A percentile compares a stretch with the other conserved stretches of the same genome.
These are phyloP conservation scores for Aspergillus sp. DNA, from an alignment of 2,329 filamentous ascomycete species.

Conservation along the genomic window DNA sequence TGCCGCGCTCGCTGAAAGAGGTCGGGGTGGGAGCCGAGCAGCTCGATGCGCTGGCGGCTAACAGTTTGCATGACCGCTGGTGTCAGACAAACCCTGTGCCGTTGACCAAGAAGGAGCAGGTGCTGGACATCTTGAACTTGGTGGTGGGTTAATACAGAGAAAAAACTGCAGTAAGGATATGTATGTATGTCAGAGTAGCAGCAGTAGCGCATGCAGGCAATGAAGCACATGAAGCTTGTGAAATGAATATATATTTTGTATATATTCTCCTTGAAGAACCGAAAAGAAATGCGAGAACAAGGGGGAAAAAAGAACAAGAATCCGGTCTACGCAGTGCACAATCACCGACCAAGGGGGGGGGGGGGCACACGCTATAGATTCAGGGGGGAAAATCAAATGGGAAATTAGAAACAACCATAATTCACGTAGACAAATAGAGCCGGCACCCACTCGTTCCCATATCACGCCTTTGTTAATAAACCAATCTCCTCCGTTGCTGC, in stretches of 20 bases:
- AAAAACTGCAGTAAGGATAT: background rate
- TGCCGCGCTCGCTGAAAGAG: constrained; percentile 55
- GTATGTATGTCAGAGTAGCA: background rate
- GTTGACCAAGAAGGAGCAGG: constrained; percentile 48
- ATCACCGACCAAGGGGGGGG: background rate
- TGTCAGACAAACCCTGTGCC: constrained; percentile 53
- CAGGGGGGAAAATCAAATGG: constrained; percentile 1
- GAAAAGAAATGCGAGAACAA: background rate
- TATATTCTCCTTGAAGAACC: background rate
- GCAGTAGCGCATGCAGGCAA: background rate
- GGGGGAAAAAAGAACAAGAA: background rate
- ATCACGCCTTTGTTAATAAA: constrained; percentile 3
- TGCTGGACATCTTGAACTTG: constrained; percentile 53
- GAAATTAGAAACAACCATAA: constrained; percentile 1
- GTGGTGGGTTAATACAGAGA: constrained; percentile 19
- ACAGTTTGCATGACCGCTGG: constrained; percentile 53
- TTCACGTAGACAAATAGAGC: background rate
- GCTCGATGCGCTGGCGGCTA: constrained; percentile 49
- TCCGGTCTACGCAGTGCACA: background rate
- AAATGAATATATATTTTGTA: background rate
- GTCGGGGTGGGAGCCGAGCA: constrained; percentile 52
- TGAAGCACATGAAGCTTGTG: background rate
- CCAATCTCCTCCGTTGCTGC: background rate
- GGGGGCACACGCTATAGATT: constrained; percentile 6
- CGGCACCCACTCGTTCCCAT: background rate